Conservation (phyloP, 441 rosid genomes). For the Pelargonium cotyledonis region DNA sequence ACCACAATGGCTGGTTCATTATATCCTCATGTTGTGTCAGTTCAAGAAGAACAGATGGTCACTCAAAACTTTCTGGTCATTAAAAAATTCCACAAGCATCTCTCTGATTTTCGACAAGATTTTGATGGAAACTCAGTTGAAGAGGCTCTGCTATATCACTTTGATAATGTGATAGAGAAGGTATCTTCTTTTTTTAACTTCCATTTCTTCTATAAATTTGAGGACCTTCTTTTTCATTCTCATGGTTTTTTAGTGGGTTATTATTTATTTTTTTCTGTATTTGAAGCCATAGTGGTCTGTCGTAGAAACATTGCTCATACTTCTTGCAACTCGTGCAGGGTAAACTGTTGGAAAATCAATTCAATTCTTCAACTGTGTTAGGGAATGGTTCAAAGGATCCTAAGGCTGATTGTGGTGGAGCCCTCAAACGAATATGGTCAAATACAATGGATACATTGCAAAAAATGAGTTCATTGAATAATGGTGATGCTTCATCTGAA, state of each 20-base stretch:
- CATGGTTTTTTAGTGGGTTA: no score
- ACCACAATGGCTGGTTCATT: conserved; percentile 25
- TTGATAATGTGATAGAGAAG: conserved; percentile 47
- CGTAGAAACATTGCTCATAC: background rate
- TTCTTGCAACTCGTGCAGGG: conserved; percentile 41
- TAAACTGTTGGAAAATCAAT: conserved; percentile 45
- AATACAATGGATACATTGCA: conserved; percentile 40
- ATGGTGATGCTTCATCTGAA: conserved; percentile 30
- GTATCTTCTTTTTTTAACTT: conserved; percentile 27
- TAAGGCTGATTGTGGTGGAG: conserved; percentile 35
- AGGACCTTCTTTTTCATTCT: no score
- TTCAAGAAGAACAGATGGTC: conserved; percentile 42
- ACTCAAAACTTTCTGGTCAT: conserved; percentile 53
- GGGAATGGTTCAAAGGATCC: conserved; percentile 23
- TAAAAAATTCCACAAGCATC: conserved; percentile 50
- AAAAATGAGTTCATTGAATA: conserved; percentile 35
- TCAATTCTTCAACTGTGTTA: conserved; percentile 27
- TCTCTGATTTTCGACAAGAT: conserved; percentile 35
- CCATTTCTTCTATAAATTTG: background rate
- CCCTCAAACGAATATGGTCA: conserved; percentile 32
- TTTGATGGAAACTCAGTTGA: conserved; percentile 41
- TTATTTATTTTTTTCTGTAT: background rate
- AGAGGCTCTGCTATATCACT: conserved; percentile 42
- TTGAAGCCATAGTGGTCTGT: background rate
- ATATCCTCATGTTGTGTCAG: conserved; percentile 42